These are phyloP conservation scores for Kluyveromyces sp. DNA, from an alignment of 1,139 yeast genomes.

Conservation along the genomic window DNA sequence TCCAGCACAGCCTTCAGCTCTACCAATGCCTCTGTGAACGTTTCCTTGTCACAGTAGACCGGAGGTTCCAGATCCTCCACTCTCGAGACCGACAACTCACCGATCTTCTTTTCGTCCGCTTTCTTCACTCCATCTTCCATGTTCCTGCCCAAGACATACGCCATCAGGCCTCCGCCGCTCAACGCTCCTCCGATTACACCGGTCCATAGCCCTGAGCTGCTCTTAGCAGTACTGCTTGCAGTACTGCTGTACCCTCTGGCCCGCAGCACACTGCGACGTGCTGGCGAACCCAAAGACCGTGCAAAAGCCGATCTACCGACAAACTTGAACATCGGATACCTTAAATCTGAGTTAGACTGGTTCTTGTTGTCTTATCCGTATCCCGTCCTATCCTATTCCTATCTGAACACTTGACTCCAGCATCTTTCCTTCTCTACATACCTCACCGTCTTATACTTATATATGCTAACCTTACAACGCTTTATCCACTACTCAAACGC, in stretches of 20 bases:
- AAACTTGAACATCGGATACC: slow-evolving; percentile 3
- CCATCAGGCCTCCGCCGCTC: slow-evolving; percentile 5
- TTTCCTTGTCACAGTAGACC: slow-evolving; percentile 16
- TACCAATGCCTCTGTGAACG: slow-evolving; percentile 14
- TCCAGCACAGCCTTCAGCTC: slow-evolving; percentile 21
- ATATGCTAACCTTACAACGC: not conserved
- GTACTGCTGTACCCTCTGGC: not conserved
- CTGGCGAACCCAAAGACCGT: not conserved
- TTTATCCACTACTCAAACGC: no score
- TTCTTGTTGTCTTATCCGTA: not conserved
- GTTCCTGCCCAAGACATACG: slow-evolving; percentile 2
- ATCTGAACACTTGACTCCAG: no score
- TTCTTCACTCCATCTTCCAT: not conserved
- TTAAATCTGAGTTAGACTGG: no score
- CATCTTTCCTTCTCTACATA: not conserved
- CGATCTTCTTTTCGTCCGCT: slow-evolving; percentile 1
- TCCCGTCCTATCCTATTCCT: not conserved
- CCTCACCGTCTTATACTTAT: not conserved
- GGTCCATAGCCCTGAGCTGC: slow-evolving; percentile 2
- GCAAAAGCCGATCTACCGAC: slow-evolving; percentile 1
- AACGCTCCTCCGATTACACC: slow-evolving; percentile 12
- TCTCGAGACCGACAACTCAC: slow-evolving; percentile 17
- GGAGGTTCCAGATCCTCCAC: slow-evolving; percentile 19
- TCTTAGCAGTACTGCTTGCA: slow-evolving; percentile 1
- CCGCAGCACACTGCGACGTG: not conserved